These are phyloP conservation scores for Brassica nigra DNA, from an alignment of 345 rosid genomes.

Conservation along the genomic window DNA sequence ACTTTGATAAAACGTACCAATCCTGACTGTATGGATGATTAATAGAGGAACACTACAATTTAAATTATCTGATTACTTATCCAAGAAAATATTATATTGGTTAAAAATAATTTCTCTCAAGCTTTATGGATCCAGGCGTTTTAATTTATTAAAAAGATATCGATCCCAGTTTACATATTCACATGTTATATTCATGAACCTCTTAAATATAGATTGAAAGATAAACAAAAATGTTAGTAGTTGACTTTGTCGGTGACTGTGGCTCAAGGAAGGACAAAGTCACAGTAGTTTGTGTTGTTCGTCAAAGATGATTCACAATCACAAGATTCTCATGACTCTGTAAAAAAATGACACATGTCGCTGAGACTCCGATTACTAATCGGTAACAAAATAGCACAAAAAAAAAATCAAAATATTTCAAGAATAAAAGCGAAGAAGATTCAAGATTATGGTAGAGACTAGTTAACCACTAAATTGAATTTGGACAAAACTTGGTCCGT, in stretches of 20 bases:
- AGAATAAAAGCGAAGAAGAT: background rate
- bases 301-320: slow-evolving; percentile 25
- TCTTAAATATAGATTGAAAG: background rate
- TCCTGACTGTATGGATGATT: background rate
- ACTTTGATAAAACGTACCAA: background rate
- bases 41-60: background rate
- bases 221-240: background rate
- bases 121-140: background rate
- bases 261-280: background rate
- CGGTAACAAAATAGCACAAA: background rate
- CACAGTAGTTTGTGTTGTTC: slow-evolving; percentile 15
- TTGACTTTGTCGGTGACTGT: slow-evolving; percentile 15
- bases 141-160: background rate
- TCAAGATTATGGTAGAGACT: background rate
- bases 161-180: background rate
- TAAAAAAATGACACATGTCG: background rate
- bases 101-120: background rate
- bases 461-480: background rate
- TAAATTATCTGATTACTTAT: background rate
- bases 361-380: background rate
- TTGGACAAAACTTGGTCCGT: background rate
- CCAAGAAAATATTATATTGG: background rate
- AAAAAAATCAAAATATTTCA: background rate
- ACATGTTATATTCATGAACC: background rate
- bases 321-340: slow-evolving; percentile 4